Evolutionary conservation across 83 land plant species (phyloP), one percentile per base, ranked within the genome.

Genomic region (Larix sibirica): DNA sequence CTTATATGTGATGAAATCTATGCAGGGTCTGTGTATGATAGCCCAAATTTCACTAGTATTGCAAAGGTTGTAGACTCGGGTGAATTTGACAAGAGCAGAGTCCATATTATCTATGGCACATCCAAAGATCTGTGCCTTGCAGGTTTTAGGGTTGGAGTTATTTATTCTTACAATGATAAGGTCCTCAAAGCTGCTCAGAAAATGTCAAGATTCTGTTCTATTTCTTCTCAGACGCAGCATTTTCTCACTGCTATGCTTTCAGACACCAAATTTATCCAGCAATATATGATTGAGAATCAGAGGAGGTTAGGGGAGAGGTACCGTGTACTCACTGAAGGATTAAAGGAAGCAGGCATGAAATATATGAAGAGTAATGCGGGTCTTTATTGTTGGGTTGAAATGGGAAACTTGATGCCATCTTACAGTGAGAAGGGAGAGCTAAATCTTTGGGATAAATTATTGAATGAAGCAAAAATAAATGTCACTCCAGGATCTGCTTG

Each of bases 91-190:
- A 84, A 73, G 83, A 81, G 78, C 54, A 83, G 92, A 36, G 98
- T 97, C 62, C 99, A 97, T 79, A 91, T 97, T 80, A 77, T 97
- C 50, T 97, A 97, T 84, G 98, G 98, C 20, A 81, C 92, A 38
- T 97, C 99, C 10, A 96, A 95, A 75, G 98, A 95, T 61, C 85
- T 96, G 42, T 94, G 91, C 33, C 77, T 97, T 84, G 90, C 96
- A 2, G 98, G 98, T n/a, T 91, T 96, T 80, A 89, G 95, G 74
- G 93, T 93, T n/a, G 98, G 99, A 8, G 90, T 87, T 44, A 91
- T 97, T 58, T 96, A 95, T 82, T 89, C 99, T 65, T 89, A 70
- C 77, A 97, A 96, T 85, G 88, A 90, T 21, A 88, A 87, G 40
- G 91, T 97, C 17, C 47, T 95, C 63, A 87, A 91, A 62, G 94